Evolutionary conservation across 805 yeast genomes (phyloP), one percentile per base, ranked within the genome.

Genomic region (Millerozyma miso): DNA sequence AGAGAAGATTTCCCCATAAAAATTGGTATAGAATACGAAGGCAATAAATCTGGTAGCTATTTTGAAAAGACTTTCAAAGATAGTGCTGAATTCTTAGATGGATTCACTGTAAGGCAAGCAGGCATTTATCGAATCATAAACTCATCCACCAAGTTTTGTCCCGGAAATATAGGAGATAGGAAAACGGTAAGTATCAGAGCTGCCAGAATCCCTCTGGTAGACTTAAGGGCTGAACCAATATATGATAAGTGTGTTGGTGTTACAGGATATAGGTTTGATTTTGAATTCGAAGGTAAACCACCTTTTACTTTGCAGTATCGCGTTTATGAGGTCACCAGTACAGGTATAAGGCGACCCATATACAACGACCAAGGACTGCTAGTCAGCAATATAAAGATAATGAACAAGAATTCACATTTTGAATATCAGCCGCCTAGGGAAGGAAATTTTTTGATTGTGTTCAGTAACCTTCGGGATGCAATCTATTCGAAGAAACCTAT

Each of bases 191-290:
- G 12, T 6, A 1, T 36, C 18, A 14, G 31, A 19, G n/a, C 58
- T 10, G 77, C 74, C 1, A 58, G 58, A 2, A 78, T 77, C 3
- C 71, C 74, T 1, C 43, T 38, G 2, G 65, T 74, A 15, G 55
- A 56, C 2, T 70, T 79, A 13, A 36, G 51, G 1, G 79, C 88
- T 1, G 69, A 69, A 12, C 80, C 91, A 2, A 79, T 91, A 2
- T 70, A 80, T 19, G 98, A 91, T 54, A 79, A 84, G 38, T 93
- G 99, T 67, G 85, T 93, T 23, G 99, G 99, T 0, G 88, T 89
- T 36, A 82, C 88, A 6, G 99, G 97, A 0, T 79, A 72, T 51
- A 69, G 69, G 18, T 80, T 89, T 45, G 71, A 74, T 26, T 88
- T 88, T 47, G 86, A 83, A 39, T 71, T 90, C 44, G 62, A 74